Evolutionary conservation across 805 yeast species (phyloP).

Genomic region (Lipomyces oligophaga): DNA sequence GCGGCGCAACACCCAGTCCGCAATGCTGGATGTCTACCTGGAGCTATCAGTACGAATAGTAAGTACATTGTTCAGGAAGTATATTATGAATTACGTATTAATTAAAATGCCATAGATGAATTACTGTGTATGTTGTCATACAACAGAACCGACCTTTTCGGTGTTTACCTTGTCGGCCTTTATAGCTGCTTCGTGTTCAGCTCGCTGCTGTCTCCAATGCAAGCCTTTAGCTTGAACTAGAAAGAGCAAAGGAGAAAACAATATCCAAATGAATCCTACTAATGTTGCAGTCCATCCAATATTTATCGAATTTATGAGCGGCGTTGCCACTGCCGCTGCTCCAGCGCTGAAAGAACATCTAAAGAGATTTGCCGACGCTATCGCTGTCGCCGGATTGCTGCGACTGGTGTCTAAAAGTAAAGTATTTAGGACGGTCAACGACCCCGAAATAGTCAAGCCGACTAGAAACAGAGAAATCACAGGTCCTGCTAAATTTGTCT

Average conservation of each 20-base stretch:
- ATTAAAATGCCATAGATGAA: no score
- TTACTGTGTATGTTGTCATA: no score
- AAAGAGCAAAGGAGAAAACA: not conserved
- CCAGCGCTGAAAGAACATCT: slow-evolving; percentile 70
- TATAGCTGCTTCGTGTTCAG: no score
- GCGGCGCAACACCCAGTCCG: no score
- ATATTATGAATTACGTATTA: no score
- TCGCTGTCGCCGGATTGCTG: slow-evolving; percentile 63
- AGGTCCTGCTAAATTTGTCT: slow-evolving; percentile 19
- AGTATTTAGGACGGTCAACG: slow-evolving; percentile 48
- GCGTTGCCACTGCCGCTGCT: slow-evolving; percentile 61
- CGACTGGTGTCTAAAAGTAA: slow-evolving; percentile 73
- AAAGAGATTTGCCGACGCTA: slow-evolving; percentile 66
- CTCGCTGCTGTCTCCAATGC: slow-evolving; percentile 4
- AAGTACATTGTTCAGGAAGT: no score
- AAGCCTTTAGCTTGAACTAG: not conserved
- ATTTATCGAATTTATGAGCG: slow-evolving; percentile 56
- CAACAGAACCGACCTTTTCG: no score
- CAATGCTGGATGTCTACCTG: no score
- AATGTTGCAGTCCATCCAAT: slow-evolving; percentile 77
- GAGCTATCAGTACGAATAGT: no score
- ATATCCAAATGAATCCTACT: slow-evolving; percentile 1
- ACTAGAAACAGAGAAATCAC: slow-evolving; percentile 11
- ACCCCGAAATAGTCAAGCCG: slow-evolving; percentile 7
- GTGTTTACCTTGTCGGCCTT: no score